Evolutionary conservation across 179 eudicot genomes (phyloP), one percentile per base, ranked within the genome.

Genomic region (Sideroxylon spinosum): DNA sequence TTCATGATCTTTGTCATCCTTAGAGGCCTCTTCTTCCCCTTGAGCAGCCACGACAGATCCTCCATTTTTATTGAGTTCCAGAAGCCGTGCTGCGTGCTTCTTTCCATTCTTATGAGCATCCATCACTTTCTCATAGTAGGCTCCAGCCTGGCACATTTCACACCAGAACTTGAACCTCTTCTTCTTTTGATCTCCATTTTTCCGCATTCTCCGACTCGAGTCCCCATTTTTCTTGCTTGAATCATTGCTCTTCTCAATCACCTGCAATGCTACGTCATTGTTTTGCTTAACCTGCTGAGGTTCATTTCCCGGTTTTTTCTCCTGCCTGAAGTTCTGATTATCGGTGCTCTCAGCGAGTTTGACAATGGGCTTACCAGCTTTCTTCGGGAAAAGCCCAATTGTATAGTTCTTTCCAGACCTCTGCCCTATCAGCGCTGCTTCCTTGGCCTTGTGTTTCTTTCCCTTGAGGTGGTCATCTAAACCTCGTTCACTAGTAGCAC

Each of bases 381-480:
- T 84, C 73, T 82, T 84, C 9, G 89, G 84, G 28, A 84, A 80
- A 28, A 87, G 84, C 57, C 87, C 78, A 23, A 87, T 80, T 50
- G 84, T 79, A 32, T 71, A 81, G 78, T 76, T 86, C 57, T 76
- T 69, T 10, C 89, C 89, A 0, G 76, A 81, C 71, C 71, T 81
- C 62, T 77, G 83, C 8, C 83, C 73, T 48, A 68, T 20, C 73
- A 85, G 61, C 60, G 79, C 84, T 37, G 84, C 88, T 80, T 85
- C 88, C 63, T 72, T 83, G 12, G 87, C 68, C 81, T 85, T 89
- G 87, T 93, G 97, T 78, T 84, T 91, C 80, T 82, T 90, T 12
- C 97, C 97, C 20, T 71, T 76, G 6, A 89, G 80, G 78, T 93
- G 97, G 20, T 83, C 88, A 10, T 86, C 81, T 60, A 91, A 59